A percentile compares a stretch with the other conserved stretches of the same genome.
phyloP scores from a whole-genome alignment of 2,329 filamentous ascomycete genomes.

The Ampelomyces quisqualis region DNA sequence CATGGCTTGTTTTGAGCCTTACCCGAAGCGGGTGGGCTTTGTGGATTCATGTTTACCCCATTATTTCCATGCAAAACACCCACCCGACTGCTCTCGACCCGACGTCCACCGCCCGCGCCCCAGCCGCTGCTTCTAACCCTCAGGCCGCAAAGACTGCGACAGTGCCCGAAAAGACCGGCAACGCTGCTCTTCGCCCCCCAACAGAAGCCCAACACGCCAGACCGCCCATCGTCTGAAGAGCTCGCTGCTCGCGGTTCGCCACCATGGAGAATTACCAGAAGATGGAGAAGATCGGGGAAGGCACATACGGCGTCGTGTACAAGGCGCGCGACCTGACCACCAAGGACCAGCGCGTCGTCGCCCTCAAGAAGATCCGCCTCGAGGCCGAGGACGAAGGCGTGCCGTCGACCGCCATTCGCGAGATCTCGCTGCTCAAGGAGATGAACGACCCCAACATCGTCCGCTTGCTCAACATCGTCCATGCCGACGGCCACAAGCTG shows the following conservation, averaged over 20 bases:
- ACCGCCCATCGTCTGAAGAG: conserved; percentile 26
- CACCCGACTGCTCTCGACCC: conserved; percentile 9
- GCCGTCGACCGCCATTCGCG: conserved; percentile 87
- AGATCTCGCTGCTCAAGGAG: conserved; percentile 91
- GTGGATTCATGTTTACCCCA: conserved; percentile 22
- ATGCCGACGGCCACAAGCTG: conserved; percentile 91
- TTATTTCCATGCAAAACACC: conserved; percentile 24
- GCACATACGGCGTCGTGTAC: conserved; percentile 94
- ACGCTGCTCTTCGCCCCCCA: too few relatives aligned
- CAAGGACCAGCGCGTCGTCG: conserved; percentile 76
- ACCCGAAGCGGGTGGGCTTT: conserved; percentile 16
- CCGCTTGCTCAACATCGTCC: conserved; percentile 84
- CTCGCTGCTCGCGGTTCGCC: conserved; percentile 11
- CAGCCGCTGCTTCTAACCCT: too few relatives aligned
- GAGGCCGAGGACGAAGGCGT: conserved; percentile 95
- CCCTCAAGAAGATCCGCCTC: conserved; percentile 91
- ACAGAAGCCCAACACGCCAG: too few relatives aligned
- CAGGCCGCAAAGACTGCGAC: too few relatives aligned
- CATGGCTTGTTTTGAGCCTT: conserved; percentile 20
- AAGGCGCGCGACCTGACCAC: conserved; percentile 85
- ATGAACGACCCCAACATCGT: conserved; percentile 93
- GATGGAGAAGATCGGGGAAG: conserved; percentile 94
- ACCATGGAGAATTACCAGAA: conserved; percentile 95
- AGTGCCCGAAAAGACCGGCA: too few relatives aligned
- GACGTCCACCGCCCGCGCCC: conserved; percentile 8